Evolutionary conservation across 495 filamentous ascomycete species (phyloP).

Genomic region (Ramalina intermedia): DNA sequence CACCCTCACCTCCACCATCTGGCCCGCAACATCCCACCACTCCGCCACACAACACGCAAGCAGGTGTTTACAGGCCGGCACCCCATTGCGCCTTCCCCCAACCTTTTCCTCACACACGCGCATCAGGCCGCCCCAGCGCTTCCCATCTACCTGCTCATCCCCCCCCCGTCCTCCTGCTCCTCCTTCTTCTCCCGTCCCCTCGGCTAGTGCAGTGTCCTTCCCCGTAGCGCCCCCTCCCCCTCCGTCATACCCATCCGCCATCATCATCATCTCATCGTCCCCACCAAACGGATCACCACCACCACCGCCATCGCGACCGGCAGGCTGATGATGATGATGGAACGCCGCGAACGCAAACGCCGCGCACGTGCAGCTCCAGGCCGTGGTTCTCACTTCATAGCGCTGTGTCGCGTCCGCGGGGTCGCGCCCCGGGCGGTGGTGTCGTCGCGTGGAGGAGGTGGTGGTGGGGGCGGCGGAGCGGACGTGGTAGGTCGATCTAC

Average conservation of each 20-base stretch:
- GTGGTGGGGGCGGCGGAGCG: conserved; percentile 21
- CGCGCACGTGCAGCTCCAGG: conserved; percentile 88
- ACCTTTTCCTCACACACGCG: conserved; percentile 7
- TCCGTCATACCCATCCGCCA: not conserved
- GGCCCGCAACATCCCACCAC: conserved; percentile 43
- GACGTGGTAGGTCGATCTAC: conserved; percentile 30
- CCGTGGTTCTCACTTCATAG: conserved; percentile 56
- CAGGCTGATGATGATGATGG: conserved; percentile 24
- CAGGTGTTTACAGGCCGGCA: conserved; percentile 77
- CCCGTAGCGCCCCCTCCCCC: not conserved
- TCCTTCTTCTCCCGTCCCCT: not conserved
- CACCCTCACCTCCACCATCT: conserved; percentile 36
- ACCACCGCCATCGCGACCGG: not conserved
- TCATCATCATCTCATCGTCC: not conserved
- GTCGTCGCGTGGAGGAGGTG: not conserved
- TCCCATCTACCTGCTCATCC: not conserved
- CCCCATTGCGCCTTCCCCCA: conserved; percentile 14
- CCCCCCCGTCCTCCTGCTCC: not conserved
- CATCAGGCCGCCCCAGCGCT: conserved; percentile 37
- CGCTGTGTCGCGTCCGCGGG: conserved; percentile 12
- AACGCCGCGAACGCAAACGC: conserved; percentile 63
- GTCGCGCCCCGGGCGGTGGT: not conserved
- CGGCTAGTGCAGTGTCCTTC: not conserved
- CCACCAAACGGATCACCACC: not conserved
- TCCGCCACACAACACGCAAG: conserved; percentile 71